These are phyloP conservation scores for Nicotiana knightiana DNA, from an alignment of 257 asterid genomes.

Conservation along the genomic window DNA sequence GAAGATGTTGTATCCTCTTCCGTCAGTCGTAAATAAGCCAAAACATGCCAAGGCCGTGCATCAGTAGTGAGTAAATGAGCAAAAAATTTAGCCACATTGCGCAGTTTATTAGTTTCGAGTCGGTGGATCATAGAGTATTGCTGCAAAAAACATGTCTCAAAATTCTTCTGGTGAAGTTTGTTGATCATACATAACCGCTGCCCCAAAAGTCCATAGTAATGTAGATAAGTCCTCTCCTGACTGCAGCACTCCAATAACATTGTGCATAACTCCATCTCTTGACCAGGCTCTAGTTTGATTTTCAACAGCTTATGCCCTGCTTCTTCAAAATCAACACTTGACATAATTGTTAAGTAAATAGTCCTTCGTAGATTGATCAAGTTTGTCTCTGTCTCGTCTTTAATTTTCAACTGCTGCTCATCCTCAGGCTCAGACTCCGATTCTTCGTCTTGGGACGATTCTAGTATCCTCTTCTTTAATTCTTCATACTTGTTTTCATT, in stretches of 20 bases:
- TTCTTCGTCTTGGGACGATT: too few species aligned
- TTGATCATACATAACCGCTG: constrained; percentile 90
- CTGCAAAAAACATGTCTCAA: constrained; percentile 74
- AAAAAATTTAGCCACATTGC: constrained; percentile 88
- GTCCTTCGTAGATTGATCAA: constrained; percentile 85
- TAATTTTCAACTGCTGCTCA: constrained; percentile 74
- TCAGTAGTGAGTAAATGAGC: constrained; percentile 87
- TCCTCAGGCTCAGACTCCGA: constrained; percentile 56
- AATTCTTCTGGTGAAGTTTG: constrained; percentile 74
- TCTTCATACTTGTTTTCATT: background rate
- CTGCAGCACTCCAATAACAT: constrained; percentile 98
- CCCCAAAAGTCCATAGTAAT: constrained; percentile 87
- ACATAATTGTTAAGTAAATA: constrained; percentile 87
- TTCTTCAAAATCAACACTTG: constrained; percentile 94
- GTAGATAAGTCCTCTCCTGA: constrained; percentile 93
- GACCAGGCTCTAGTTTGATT: constrained; percentile 94
- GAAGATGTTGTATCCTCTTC: constrained; percentile 98
- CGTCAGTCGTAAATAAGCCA: constrained; percentile 77
- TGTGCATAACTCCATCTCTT: constrained; percentile 92
- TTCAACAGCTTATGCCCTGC: constrained; percentile 87
- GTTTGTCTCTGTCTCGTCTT: constrained; percentile 88
- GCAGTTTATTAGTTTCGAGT: constrained; percentile 77
- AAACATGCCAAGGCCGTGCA: constrained; percentile 79
- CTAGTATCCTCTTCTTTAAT: too few species aligned
- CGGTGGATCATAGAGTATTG: constrained; percentile 94